Base-by-base conservation (phyloP, 768 basidiomycete genomes). In the Boletus reticuloceps region DNA sequence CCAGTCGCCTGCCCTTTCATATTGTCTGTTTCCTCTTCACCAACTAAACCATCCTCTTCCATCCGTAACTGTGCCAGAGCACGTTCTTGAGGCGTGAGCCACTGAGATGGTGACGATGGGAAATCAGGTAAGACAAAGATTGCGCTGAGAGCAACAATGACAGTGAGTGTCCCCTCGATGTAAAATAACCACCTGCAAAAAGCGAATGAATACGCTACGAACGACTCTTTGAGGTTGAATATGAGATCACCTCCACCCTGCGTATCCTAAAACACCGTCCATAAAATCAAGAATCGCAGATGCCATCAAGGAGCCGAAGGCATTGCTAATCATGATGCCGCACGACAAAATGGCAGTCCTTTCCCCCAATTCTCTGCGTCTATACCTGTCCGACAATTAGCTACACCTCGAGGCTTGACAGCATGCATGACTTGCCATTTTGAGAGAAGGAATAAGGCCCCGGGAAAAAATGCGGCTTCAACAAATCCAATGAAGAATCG, bases 401-500 rank as follows among this genome's bases (percentile, higher is more conserved):
- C 3, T 85, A 70, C 64, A 82, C 83, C 38, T n/a, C 8, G 5
- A 17, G 4, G 37, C n/a, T 5, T 8, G 9, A 36, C 36, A 50
- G 22, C 22, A n/a, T 17, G 17, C 3, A 68, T 63, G 44, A 16
- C 77, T 71, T n/a, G 69, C 77, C 69, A 69, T 51, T 69, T 60
- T 29, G 67, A 68, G 14, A 68, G 48, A 39, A 68, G 55, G 32
- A 69, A 64, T 47, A 89, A 70, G 19, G 85, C 81, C 27, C 85
- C 86, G 47, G 87, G 87, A 63, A 85, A 86, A 69, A 88, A 88
- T 4, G 84, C 83, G 12, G 84, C 85, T 69, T 83, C 83, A n/a
- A 82, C 76, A 58, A 87, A 86, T 37, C 91, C 92, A 34, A 93
- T 77, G 67, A 88, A 81, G 71, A 93, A 92, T 20, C 91, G 79